Evolutionary conservation across 2,329 filamentous ascomycete genomes (phyloP).

Genomic region (Arachnopeziza araneosa): DNA sequence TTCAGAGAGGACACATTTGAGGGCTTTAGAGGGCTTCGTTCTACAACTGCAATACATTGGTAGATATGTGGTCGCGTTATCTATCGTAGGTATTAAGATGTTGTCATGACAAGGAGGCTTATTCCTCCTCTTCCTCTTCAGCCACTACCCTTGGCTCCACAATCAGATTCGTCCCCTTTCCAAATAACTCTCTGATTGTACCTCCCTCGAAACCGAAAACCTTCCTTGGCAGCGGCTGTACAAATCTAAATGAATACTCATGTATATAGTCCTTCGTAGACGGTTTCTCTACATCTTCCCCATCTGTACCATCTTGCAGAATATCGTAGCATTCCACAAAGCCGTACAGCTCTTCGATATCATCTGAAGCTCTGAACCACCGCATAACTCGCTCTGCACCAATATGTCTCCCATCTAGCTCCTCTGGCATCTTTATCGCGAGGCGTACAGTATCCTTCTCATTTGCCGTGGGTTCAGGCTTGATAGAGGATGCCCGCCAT

Average conservation of each 20-base stretch:
- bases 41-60: too few species aligned
- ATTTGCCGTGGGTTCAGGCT: constrained; percentile 59
- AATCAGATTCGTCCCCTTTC: constrained; percentile 79
- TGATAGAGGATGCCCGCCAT: constrained; percentile 69
- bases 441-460: constrained; percentile 68
- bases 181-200: constrained; percentile 67
- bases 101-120: not conserved
- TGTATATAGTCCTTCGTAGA: constrained; percentile 60
- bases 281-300: constrained; percentile 40
- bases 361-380: constrained; percentile 62
- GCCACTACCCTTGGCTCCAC: constrained; percentile 59
- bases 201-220: constrained; percentile 68
- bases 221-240: constrained; percentile 76
- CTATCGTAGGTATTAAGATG: not conserved
- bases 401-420: constrained; percentile 37
- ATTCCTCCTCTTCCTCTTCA: constrained; percentile 19
- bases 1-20: too few species aligned
- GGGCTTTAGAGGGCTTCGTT: too few species aligned
- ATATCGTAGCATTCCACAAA: constrained; percentile 88
- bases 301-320: constrained; percentile 37
- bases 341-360: constrained; percentile 86
- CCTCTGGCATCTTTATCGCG: constrained; percentile 58
- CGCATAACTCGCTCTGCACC: constrained; percentile 67
- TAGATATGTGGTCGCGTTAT: too few species aligned
- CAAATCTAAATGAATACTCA: constrained; percentile 77